Percentiles rank a stretch among this genome's conserved stretches.
Evolutionary conservation across 169 alveolate genomes (phyloP).

Genomic region (Cryptosporidium viatorum): DNA sequence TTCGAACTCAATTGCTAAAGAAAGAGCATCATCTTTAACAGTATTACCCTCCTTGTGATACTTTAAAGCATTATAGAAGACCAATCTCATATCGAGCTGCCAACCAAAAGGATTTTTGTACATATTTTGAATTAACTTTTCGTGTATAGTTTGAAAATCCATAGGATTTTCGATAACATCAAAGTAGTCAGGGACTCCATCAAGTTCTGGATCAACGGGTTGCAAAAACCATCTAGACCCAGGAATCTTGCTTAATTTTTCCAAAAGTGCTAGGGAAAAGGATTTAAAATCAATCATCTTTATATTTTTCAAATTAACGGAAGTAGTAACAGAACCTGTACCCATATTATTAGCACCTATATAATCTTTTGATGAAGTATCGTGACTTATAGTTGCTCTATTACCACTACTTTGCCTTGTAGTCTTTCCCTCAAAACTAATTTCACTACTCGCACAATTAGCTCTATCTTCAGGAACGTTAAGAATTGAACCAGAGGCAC

Average conservation of each 20-base stretch:
- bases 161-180: slow-evolving; percentile 81
- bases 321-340: background rate
- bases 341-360: background rate
- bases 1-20: slow-evolving; percentile 82
- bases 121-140: slow-evolving; percentile 80
- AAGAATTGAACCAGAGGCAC: background rate
- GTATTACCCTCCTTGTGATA: slow-evolving; percentile 81
- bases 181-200: slow-evolving; percentile 88
- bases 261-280: slow-evolving; percentile 65
- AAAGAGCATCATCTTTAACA: slow-evolving; percentile 85
- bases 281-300: slow-evolving; percentile 45
- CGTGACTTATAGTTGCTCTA: slow-evolving; percentile 2
- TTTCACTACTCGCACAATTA: slow-evolving; percentile 8
- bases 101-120: slow-evolving; percentile 90
- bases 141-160: slow-evolving; percentile 84
- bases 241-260: slow-evolving; percentile 79
- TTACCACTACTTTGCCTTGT: slow-evolving; percentile 47
- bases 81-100: slow-evolving; percentile 91
- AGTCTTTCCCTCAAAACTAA: slow-evolving; percentile 35
- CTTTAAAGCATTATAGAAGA: slow-evolving; percentile 89
- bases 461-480: slow-evolving; percentile 11
- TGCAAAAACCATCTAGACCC: slow-evolving; percentile 87
- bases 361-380: background rate
- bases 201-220: slow-evolving; percentile 92
- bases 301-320: background rate